A percentile compares a stretch with the other conserved stretches of the same genome.
phyloP scores from a whole-genome alignment of 2,329 filamentous ascomycete genomes.

The Colletotrichum trifolii region DNA sequence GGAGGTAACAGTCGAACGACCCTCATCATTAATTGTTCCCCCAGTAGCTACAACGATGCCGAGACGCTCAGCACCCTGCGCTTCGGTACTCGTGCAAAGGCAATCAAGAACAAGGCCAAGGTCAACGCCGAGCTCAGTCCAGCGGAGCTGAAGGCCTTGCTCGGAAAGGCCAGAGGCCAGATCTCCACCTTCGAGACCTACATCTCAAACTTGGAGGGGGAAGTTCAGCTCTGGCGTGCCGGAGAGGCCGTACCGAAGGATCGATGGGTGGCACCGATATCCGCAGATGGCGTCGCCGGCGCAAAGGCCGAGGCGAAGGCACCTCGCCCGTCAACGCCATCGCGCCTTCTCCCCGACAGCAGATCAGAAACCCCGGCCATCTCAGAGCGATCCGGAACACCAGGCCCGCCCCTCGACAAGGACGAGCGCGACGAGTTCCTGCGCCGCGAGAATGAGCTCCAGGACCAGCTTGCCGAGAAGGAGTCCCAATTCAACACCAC shows the following conservation, averaged over 20 bases:
- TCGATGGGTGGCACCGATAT: constrained; percentile 79
- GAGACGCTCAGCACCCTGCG: constrained; percentile 93
- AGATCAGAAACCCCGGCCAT: constrained; percentile 72
- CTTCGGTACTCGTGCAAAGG: constrained; percentile 96
- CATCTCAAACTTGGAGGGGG: constrained; percentile 83
- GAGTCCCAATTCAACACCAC: constrained; percentile 83
- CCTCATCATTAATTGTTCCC: constrained; percentile 98
- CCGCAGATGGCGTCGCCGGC: constrained; percentile 60
- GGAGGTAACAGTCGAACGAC: constrained; percentile 99
- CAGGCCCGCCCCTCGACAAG: constrained; percentile 89
- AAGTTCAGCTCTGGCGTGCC: constrained; percentile 87
- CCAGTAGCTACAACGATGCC: constrained; percentile 96
- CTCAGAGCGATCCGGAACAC: constrained; percentile 87
- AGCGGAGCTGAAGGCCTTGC: constrained; percentile 89
- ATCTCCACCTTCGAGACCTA: constrained; percentile 90
- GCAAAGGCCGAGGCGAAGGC: constrained; percentile 55
- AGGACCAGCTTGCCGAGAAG: constrained; percentile 94
- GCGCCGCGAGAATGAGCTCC: constrained; percentile 93
- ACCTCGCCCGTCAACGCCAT: constrained; percentile 64
- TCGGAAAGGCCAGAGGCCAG: constrained; percentile 92
- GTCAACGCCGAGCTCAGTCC: constrained; percentile 98
- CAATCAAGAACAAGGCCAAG: constrained; percentile 99
- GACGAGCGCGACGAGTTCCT: constrained; percentile 98
- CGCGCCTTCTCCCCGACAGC: constrained; percentile 64
- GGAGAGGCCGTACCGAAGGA: constrained; percentile 92